Percentiles rank a stretch among this genome's conserved stretches.
phyloP scores from a whole-genome alignment of 2,329 filamentous ascomycete species.

The Lecanicillium sp. region DNA sequence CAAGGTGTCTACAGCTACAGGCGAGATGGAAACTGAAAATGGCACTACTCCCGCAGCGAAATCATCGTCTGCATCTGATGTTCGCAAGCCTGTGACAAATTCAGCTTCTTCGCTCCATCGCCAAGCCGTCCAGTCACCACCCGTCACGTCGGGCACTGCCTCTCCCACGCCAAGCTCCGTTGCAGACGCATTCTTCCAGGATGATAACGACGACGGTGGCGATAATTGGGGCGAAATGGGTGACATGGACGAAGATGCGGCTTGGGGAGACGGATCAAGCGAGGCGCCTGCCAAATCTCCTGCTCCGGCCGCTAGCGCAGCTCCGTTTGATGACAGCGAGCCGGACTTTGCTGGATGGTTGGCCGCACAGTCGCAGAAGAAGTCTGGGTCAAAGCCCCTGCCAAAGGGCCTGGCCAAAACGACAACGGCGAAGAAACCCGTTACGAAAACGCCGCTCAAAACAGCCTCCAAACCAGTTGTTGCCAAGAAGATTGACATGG shows the following conservation, averaged over 20 bases:
- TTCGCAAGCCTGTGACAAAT: conserved; percentile 30
- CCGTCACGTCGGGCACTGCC: conserved; percentile 37
- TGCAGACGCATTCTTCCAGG: conserved; percentile 44
- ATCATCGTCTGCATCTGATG: conserved; percentile 32
- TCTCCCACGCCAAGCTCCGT: conserved; percentile 36
- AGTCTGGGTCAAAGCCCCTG: conserved; percentile 56
- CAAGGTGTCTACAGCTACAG: conserved; percentile 75
- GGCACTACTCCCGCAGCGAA: conserved; percentile 33
- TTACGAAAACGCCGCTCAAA: conserved; percentile 29
- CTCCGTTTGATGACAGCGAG: conserved; percentile 75
- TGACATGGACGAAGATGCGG: conserved; percentile 39
- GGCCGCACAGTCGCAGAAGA: conserved; percentile 74
- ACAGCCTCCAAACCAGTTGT: conserved; percentile 34
- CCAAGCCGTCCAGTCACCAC: conserved; percentile 49
- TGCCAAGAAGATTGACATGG: conserved; percentile 62
- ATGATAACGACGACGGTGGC: conserved; percentile 54
- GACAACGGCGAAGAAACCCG: conserved; percentile 32
- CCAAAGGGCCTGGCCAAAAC: conserved; percentile 77
- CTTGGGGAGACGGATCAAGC: conserved; percentile 29
- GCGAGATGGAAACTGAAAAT: conserved; percentile 67
- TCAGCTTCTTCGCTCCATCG: conserved; percentile 54
- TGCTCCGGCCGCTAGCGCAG: conserved; percentile 24
- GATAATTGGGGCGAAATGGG: conserved; percentile 72
- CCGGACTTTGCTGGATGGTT: conserved; percentile 96
- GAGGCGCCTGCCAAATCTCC: conserved; percentile 21